Percentiles rank a stretch among this genome's conserved stretches.
Evolutionary conservation across 352 stramenopile genomes (phyloP).

Genomic region (Phytophthora citricola): DNA sequence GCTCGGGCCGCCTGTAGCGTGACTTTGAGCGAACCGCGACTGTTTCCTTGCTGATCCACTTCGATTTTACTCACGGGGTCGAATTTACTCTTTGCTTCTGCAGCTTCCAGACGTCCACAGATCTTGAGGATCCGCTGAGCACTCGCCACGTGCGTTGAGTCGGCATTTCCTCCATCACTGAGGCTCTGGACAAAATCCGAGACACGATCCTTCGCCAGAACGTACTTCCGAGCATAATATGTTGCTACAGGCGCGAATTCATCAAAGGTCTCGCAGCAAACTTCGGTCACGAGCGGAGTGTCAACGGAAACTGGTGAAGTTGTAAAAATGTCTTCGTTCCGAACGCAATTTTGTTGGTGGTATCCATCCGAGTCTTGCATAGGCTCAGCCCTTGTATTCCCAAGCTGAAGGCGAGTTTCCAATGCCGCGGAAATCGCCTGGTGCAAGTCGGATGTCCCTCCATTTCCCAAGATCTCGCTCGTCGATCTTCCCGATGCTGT

Average conservation of each 20-base stretch:
- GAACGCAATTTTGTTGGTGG: constrained; percentile 6
- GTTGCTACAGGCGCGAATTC: constrained; percentile 56
- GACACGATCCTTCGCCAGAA: constrained; percentile 43
- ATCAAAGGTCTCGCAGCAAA: constrained; percentile 52
- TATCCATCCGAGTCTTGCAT: not conserved
- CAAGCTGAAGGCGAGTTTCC: constrained; percentile 57
- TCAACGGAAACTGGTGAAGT: not conserved
- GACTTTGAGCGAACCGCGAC: constrained; percentile 62
- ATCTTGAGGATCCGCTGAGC: constrained; percentile 63
- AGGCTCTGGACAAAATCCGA: constrained; percentile 25
- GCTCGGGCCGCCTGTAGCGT: constrained; percentile 57
- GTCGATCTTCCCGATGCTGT: constrained; percentile 5
- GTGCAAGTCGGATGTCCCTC: constrained; percentile 46
- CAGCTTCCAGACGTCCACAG: constrained; percentile 59
- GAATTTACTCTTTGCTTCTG: constrained; percentile 51
- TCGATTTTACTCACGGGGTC: constrained; percentile 70
- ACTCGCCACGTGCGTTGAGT: constrained; percentile 15
- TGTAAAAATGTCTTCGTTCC: constrained; percentile 3
- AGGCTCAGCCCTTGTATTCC: constrained; percentile 35
- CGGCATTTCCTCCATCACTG: constrained; percentile 14
- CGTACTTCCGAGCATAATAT: constrained; percentile 55
- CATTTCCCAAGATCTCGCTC: constrained; percentile 8
- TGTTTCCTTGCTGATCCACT: constrained; percentile 57
- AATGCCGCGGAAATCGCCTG: constrained; percentile 57
- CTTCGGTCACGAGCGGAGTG: constrained; percentile 28